A percentile compares a stretch with the other conserved stretches of the same genome.
Evolutionary conservation across 2,329 filamentous ascomycete species (phyloP).

Genomic region (Alternaria triticimaculans): DNA sequence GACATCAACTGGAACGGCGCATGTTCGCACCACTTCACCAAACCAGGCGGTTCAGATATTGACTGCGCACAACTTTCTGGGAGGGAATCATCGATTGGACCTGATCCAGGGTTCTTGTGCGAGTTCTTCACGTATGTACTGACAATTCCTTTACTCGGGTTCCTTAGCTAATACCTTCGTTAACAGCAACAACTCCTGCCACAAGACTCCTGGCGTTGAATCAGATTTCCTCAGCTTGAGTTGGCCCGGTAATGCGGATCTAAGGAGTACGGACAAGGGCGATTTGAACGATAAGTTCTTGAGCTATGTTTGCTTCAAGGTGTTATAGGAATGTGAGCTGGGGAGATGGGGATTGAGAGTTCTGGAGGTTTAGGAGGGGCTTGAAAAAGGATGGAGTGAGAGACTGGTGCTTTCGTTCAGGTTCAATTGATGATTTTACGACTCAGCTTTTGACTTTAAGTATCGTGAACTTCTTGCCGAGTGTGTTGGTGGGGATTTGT

Average conservation of each 20-base stretch:
- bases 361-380: neutral
- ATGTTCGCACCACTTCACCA: slow-evolving; percentile 20
- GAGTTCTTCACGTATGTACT: slow-evolving; percentile 37
- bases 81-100: slow-evolving; percentile 26
- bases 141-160: neutral
- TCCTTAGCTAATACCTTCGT: neutral
- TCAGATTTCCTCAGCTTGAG: slow-evolving; percentile 13
- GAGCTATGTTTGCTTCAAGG: slow-evolving; percentile 20
- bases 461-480: accelerated
- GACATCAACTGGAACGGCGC: slow-evolving; percentile 29
- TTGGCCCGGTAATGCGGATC: slow-evolving; percentile 23
- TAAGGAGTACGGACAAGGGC: slow-evolving; percentile 20
- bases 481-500: accelerated
- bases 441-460: neutral
- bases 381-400: neutral
- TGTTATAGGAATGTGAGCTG: neutral
- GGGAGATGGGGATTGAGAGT: neutral
- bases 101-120: slow-evolving; percentile 32
- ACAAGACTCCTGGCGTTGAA: slow-evolving; percentile 11
- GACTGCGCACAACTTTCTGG: slow-evolving; percentile 28
- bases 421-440: neutral
- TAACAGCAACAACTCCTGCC: slow-evolving; percentile 26
- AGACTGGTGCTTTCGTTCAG: neutral
- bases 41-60: slow-evolving; percentile 16
- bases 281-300: slow-evolving; percentile 27